Conservation (phyloP, 257 asterid species). For the Fraxinus excelsior region DNA sequence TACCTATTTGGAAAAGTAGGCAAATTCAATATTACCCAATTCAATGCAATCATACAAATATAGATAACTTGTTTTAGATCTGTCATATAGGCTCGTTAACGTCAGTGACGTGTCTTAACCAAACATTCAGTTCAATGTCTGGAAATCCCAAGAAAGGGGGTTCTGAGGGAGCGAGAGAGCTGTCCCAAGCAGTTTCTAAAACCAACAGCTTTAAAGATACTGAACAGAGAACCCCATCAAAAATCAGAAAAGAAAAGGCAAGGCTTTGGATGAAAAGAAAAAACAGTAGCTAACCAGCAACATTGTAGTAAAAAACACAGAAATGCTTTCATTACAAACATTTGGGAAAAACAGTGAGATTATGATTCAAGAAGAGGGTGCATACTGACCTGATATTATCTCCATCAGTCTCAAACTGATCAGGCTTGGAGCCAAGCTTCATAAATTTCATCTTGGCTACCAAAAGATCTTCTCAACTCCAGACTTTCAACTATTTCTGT, state of each 20-base stretch:
- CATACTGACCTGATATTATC: conserved; percentile 69
- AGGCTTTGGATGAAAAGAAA: neutral
- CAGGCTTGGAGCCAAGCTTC: conserved; percentile 96
- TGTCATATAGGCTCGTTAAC: neutral
- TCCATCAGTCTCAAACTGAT: conserved; percentile 80
- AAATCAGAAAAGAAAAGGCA: neutral
- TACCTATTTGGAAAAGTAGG: neutral
- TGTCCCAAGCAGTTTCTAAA: neutral
- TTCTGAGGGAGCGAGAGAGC: too few species aligned
- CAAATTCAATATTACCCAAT: neutral
- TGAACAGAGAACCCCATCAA: neutral
- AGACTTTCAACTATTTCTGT: neutral
- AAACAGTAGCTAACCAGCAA: neutral
- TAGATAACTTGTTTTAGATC: neutral
- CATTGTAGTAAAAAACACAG: neutral
- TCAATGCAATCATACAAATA: neutral
- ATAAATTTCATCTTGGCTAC: conserved; percentile 75
- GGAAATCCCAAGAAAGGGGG: neutral
- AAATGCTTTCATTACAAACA: neutral
- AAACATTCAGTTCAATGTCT: neutral
- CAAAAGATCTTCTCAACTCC: conserved; percentile 15
- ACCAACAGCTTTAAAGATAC: neutral
- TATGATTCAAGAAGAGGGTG: neutral
- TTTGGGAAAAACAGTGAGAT: neutral
- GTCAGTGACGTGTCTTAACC: neutral